phyloP scores from a whole-genome alignment of 345 rosid species.

The Cardiospermum halicacabum region DNA sequence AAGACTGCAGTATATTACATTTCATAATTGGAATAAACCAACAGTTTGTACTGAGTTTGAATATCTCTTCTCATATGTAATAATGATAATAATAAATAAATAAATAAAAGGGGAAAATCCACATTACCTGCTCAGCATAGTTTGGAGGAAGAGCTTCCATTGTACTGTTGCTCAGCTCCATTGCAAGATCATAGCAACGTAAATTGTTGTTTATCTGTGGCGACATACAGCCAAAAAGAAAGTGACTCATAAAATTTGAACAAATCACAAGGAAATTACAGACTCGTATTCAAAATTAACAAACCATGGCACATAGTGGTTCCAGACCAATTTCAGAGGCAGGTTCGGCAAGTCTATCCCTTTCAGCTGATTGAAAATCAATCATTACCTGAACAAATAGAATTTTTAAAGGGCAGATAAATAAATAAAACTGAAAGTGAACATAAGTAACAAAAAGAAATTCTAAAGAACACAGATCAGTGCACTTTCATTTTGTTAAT shows the following conservation, averaged over 20 bases:
- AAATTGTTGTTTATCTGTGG: conserved; percentile 90
- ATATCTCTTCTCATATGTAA: background rate
- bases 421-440: too few relatives aligned
- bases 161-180: conserved; percentile 87
- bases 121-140: conserved; percentile 89
- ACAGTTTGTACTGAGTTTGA: background rate
- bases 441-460: background rate
- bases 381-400: conserved; percentile 75
- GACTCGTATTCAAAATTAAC: conserved; percentile 22
- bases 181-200: conserved; percentile 97
- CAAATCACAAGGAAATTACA: background rate
- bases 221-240: conserved; percentile 7
- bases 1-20: background rate
- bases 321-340: conserved; percentile 95
- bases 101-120: conserved; percentile 3
- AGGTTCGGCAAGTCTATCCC: conserved; percentile 79
- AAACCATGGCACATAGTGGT: conserved; percentile 94
- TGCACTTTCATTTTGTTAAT: background rate
- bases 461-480: background rate
- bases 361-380: conserved; percentile 98
- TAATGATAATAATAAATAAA: conserved; percentile 1
- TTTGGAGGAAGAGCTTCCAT: conserved; percentile 94
- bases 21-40: background rate
- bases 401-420: background rate
- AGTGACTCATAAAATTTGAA: conserved; percentile 8